phyloP scores from a whole-genome alignment of 176 grass and related monocot genomes.

The Puccinellia tenuiflora region DNA sequence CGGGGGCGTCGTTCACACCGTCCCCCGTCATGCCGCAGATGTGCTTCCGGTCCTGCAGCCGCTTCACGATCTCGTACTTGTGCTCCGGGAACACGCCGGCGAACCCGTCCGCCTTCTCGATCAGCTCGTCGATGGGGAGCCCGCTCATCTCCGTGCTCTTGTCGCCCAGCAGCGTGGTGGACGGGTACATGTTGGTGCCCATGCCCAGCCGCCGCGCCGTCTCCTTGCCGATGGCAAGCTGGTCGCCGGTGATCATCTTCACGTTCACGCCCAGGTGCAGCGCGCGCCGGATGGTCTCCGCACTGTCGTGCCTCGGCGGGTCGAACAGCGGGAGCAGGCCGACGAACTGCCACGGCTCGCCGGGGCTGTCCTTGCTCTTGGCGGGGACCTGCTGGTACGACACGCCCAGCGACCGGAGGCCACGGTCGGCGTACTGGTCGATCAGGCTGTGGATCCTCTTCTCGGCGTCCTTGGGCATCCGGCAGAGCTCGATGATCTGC shows the following conservation, averaged over 20 bases:
- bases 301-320: slow-evolving; percentile 88
- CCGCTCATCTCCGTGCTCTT: slow-evolving; percentile 47
- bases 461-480: slow-evolving; percentile 57
- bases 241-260: slow-evolving; percentile 98
- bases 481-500: slow-evolving; percentile 92
- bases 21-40: slow-evolving; percentile 98
- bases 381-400: slow-evolving; percentile 75
- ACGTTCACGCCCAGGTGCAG: slow-evolving; percentile 84
- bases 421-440: slow-evolving; percentile 81
- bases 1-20: slow-evolving; percentile 93
- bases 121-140: slow-evolving; percentile 72
- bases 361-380: slow-evolving; percentile 63
- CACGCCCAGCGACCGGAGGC: slow-evolving; percentile 69
- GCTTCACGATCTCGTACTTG: slow-evolving; percentile 99
- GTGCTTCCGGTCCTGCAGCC: slow-evolving; percentile 93
- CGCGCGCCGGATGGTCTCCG: slow-evolving; percentile 86
- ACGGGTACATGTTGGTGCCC: slow-evolving; percentile 98
- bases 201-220: slow-evolving; percentile 76
- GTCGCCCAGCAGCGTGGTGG: slow-evolving; percentile 73
- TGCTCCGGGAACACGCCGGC: slow-evolving; percentile 93
- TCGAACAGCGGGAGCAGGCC: slow-evolving; percentile 82
- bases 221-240: slow-evolving; percentile 94
- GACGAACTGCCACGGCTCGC: slow-evolving; percentile 72
- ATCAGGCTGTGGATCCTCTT: slow-evolving; percentile 66
- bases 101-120: slow-evolving; percentile 96